Evolutionary conservation across 768 basidiomycete genomes (phyloP), one percentile per base, ranked within the genome.

Genomic region (Sporobolomyces phaffii): DNA sequence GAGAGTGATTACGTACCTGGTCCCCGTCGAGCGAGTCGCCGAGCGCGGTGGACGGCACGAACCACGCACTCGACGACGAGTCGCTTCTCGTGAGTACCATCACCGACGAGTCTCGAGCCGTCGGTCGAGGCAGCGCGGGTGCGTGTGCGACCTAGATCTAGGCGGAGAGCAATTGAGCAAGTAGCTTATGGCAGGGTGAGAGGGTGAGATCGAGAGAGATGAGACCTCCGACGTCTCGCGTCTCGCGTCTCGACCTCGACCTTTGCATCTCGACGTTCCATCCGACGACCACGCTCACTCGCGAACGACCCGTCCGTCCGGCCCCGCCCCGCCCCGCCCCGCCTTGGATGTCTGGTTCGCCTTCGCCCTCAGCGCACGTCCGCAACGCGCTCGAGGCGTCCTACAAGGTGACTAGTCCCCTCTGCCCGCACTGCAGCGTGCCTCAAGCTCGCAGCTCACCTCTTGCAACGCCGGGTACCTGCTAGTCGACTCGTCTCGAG

Each of bases 1-100:
- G n/a, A n/a, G n/a, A n/a, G n/a, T n/a, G 26, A 24, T 20, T 7
- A 43, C 65, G 38, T 28, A 62, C 65, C 52, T 67, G 60, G 33
- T 67, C 65, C 2, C 1, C 31, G n/a, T 61, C 9, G 24, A 22
- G 29, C 14, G 26, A 28, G 10, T 40, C 22, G 13, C 29, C 40
- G n/a, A 15, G 34, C 7, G 8, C 34, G 31, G 26, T 22, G 49
- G 44, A n/a, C 2, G 51, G 34, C 1, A n/a, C n/a, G 33, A 41
- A n/a, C 65, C 65, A 67, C 7, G 31, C 24, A 54, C 52, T 50
- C 24, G 48, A 41, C n/a, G 52, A n/a, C 20, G 45, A 50, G 47
- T 67, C 60, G 33, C 44, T 33, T 3, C 65, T 52, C 5, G 26
- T 24, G 15, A 65, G 52, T 4, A 31, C 34, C 64, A 38, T 38